Conservation (phyloP, 768 basidiomycete species). For the Lactifluus echinatus region DNA sequence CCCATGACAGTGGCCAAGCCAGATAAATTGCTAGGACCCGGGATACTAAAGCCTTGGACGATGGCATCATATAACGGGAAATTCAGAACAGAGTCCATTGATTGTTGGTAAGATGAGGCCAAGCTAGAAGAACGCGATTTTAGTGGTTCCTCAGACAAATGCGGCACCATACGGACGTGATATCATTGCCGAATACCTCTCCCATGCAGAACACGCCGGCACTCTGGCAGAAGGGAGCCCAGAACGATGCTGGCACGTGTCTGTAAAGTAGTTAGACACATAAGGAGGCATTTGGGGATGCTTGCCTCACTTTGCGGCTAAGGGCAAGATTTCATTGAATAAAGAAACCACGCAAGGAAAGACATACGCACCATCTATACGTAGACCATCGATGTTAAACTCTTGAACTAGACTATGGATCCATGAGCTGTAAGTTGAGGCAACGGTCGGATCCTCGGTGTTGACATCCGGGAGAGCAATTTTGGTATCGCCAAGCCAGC, state of each 20-base stretch:
- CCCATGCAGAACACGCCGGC: conserved; percentile 84
- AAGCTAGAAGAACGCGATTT: conserved; percentile 30
- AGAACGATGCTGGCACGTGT: conserved; percentile 69
- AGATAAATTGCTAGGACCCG: conserved; percentile 57
- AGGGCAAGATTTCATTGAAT: background rate
- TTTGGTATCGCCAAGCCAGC: conserved; percentile 74
- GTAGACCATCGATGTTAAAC: conserved; percentile 77
- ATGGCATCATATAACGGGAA: conserved; percentile 63
- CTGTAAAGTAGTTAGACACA: conserved; percentile 22
- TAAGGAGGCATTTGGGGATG: background rate
- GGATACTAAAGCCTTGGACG: conserved; percentile 57
- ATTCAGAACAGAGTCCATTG: conserved; percentile 62
- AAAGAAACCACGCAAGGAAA: background rate
- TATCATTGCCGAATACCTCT: conserved; percentile 56
- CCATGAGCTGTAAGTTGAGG: conserved; percentile 58
- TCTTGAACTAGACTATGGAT: conserved; percentile 56
- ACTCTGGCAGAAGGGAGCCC: conserved; percentile 63
- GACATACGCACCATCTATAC: conserved; percentile 54
- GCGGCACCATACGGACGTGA: conserved; percentile 33
- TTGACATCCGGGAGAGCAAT: conserved; percentile 76
- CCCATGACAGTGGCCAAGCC: conserved; percentile 43
- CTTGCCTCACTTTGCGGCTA: conserved; percentile 30
- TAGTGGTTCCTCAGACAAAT: conserved; percentile 16
- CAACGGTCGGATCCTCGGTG: conserved; percentile 58
- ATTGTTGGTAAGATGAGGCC: conserved; percentile 49